phyloP scores from a whole-genome alignment of 1,139 yeast species.

The Saccharomyces hybrid region DNA sequence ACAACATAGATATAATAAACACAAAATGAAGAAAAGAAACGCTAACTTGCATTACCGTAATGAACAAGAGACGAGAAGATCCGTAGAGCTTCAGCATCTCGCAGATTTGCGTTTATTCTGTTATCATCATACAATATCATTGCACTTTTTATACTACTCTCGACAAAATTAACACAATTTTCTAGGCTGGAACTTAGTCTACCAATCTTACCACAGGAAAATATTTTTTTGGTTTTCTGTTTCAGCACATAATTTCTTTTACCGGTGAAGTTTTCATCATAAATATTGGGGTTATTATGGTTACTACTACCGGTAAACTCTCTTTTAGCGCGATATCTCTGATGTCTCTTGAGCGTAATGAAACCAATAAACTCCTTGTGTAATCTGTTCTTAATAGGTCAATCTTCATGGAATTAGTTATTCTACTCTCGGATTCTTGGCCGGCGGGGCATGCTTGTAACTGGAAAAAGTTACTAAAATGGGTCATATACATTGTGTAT shows the following conservation, averaged over 20 bases:
- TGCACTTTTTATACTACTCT: constrained; percentile 19
- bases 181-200: constrained; percentile 19
- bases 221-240: constrained; percentile 26
- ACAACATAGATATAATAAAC: neutral
- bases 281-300: constrained; percentile 1
- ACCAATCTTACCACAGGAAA: constrained; percentile 25
- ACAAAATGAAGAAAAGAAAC: neutral
- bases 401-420: constrained; percentile 47
- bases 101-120: constrained; percentile 6
- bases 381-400: constrained; percentile 36
- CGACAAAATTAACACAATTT: constrained; percentile 20
- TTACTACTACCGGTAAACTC: neutral
- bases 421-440: constrained; percentile 46
- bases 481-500: constrained; percentile 25
- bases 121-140: constrained; percentile 19
- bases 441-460: constrained; percentile 37
- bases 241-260: constrained; percentile 9
- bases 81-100: constrained; percentile 12
- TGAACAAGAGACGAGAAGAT: constrained; percentile 15
- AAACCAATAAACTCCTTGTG: constrained; percentile 34
- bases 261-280: constrained; percentile 8
- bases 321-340: constrained; percentile 42
- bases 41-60: constrained; percentile 6
- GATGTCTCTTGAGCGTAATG: constrained; percentile 51
- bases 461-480: constrained; percentile 31